Percentiles rank a stretch among this genome's conserved stretches.
Conservation (phyloP, 176 grass and related monocot genomes). For the Triticum dicoccoides region DNA sequence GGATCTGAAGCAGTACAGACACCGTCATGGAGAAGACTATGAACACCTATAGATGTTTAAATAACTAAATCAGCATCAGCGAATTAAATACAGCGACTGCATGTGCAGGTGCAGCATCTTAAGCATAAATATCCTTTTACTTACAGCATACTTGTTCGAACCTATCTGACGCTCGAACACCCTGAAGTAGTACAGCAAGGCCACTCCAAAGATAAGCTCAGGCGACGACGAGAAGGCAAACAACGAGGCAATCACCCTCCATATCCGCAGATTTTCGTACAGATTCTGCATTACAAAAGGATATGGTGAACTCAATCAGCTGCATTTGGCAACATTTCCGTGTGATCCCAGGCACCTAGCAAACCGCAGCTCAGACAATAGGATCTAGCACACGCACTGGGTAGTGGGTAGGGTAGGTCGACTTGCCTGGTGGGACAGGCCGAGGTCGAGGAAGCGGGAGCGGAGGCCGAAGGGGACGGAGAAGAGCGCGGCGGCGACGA, state of each 20-base stretch:
- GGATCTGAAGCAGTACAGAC: slow-evolving; percentile 68
- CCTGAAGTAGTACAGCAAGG: slow-evolving; percentile 89
- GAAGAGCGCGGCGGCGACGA: slow-evolving; percentile 65
- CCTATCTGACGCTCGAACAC: slow-evolving; percentile 93
- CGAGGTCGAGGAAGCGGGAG: slow-evolving; percentile 52
- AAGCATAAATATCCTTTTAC: not conserved
- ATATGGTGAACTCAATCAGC: not conserved
- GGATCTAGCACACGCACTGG: not conserved
- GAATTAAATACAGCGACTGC: not conserved
- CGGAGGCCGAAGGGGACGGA: slow-evolving; percentile 68
- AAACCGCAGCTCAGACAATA: not conserved
- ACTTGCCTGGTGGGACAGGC: slow-evolving; percentile 79
- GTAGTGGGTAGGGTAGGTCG: not conserved
- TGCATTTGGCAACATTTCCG: not conserved
- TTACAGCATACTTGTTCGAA: slow-evolving; percentile 94
- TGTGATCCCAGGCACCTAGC: not conserved
- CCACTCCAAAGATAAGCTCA: slow-evolving; percentile 82
- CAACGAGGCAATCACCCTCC: slow-evolving; percentile 60
- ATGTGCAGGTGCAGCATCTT: not conserved
- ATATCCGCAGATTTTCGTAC: slow-evolving; percentile 58
- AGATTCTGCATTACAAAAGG: slow-evolving; percentile 55
- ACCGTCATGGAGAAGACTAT: slow-evolving; percentile 61
- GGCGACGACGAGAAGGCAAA: slow-evolving; percentile 76
- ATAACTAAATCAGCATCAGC: slow-evolving; percentile 14
- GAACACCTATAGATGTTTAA: slow-evolving; percentile 61